These are phyloP conservation scores for Lipomyces orientalis DNA, from an alignment of 805 yeast species.

Conservation along the genomic window DNA sequence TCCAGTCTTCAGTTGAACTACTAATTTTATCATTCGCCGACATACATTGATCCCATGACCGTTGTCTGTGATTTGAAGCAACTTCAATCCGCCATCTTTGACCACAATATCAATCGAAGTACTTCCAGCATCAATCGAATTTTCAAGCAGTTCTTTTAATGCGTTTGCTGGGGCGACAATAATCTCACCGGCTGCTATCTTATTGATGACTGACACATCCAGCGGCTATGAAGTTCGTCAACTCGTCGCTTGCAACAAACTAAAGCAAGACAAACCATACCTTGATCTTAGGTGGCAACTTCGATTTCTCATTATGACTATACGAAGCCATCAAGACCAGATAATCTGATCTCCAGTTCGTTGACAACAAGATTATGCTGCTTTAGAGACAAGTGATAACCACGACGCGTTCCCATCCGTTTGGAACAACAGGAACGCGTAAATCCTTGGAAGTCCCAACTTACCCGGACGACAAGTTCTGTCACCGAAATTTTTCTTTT, in stretches of 20 bases:
- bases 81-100: conserved; percentile 91
- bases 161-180: conserved; percentile 94
- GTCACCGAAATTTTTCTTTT: not conserved
- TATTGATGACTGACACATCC: conserved; percentile 76
- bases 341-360: not conserved
- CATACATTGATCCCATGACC: conserved; percentile 71
- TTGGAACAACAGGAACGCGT: not conserved
- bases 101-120: conserved; percentile 75
- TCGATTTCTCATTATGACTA: not conserved
- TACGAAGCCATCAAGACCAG: not conserved
- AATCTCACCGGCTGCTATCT: conserved; percentile 97
- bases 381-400: not conserved
- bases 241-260: not conserved
- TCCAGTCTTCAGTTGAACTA: not conserved
- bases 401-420: not conserved
- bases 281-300: conserved; percentile 28
- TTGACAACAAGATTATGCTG: not conserved
- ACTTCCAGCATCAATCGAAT: conserved; percentile 85
- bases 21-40: not conserved
- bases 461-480: not conserved
- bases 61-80: conserved; percentile 86
- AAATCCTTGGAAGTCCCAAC: not conserved
- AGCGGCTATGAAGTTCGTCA: conserved; percentile 50
- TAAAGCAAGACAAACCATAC: conserved; percentile 10
- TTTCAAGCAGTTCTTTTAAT: conserved; percentile 88